Evolutionary conservation across 129 eudicot species (phyloP), one percentile per base, ranked within the genome.

Genomic region (Chrysanthemum makinoi): DNA sequence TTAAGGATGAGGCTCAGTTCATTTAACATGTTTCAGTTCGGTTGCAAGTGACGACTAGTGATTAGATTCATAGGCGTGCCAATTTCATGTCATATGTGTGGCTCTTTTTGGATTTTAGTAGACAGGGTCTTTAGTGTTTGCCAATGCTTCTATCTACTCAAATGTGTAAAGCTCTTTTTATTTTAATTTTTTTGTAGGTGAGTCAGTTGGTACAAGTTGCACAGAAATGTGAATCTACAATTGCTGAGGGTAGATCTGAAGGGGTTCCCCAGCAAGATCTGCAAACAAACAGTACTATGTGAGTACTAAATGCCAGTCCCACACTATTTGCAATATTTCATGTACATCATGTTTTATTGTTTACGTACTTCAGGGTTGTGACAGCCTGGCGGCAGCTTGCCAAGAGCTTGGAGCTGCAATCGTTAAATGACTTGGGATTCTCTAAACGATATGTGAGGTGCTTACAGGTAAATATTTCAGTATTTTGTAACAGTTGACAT

Each of bases 351-450:
- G 46, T 19, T 20, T 75, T 44, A 48, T 65, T 70, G 61, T 39
- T 39, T 39, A 56, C 69, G 62, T 57, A 9, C 64, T 59, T 20
- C 81, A 95, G 99, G 99, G 96, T 90, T 65, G 91, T 90, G 49
- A 75, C 88, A 20, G 95, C 99, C 80, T 91, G 96, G 39, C 89
- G 91, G 26, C 96, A 90, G 80, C 95, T 95, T 52, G 97, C 97
- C 5, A 88, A 78, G 84, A 86, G 94, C 75, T 84, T 95, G 80
- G 99, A 95, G 86, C 77, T 84, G 19, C 99, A 86, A 54, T 88
- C 95, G 20, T 84, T 95, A 49, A 95, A 95, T 70, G 97, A 95
- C 50, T 74, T 90, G 82, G 99, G 99, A 6, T 90, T 90, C 74
- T 81, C 96, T 9, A 95, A 90, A 83, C 77, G 96, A 88, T 90